Conservation (phyloP, 441 rosid genomes). For the Capsella rubella region DNA sequence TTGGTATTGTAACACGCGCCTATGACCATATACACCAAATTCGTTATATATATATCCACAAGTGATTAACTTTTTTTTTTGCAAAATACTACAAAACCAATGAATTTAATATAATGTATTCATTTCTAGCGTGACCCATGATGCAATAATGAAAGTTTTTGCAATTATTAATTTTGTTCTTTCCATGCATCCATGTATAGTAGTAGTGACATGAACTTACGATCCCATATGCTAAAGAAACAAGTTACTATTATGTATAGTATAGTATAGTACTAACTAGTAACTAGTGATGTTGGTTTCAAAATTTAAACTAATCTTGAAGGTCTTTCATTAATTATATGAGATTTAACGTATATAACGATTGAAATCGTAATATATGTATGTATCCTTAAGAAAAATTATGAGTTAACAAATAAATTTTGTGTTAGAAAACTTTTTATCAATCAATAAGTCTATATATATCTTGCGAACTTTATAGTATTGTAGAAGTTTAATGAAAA, state of each 20-base stretch:
- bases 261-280: background rate
- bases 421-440: no score
- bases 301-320: no score
- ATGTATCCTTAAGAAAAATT: no score
- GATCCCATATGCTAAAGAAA: background rate
- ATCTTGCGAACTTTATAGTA: background rate
- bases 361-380: no score
- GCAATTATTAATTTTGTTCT: conserved; percentile 6
- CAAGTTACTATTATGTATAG: background rate
- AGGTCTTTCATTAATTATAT: no score
- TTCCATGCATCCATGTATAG: background rate
- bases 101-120: conserved; percentile 1
- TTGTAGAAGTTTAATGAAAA: background rate
- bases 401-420: no score
- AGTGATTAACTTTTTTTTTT: background rate
- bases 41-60: background rate
- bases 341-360: no score
- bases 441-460: no score
- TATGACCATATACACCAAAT: background rate
- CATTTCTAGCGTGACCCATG: conserved; percentile 32
- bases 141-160: conserved; percentile 15
- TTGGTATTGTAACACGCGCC: conserved; percentile 36
- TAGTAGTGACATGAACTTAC: no score
- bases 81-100: conserved; percentile 7
- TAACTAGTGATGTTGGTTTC: no score